Conservation (phyloP, 2,329 filamentous ascomycete genomes). For the Lomentospora prolificans region DNA sequence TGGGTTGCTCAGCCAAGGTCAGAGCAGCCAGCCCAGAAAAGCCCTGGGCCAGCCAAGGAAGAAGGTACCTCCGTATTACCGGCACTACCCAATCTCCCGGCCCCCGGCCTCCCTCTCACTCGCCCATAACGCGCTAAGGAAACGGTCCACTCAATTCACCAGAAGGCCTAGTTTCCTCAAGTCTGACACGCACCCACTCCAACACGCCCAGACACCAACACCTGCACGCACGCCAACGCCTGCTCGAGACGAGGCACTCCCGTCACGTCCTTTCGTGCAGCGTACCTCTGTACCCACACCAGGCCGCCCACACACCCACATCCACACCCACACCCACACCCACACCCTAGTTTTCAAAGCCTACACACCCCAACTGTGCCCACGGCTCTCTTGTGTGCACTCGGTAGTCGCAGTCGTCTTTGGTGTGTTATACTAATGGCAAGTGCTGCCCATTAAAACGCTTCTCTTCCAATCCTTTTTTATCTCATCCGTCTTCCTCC, state of each 20-base stretch:
- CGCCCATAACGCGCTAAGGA: constrained; percentile 6
- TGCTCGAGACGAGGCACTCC: too few species aligned
- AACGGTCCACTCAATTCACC: constrained; percentile 4
- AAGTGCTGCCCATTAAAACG: constrained; percentile 30
- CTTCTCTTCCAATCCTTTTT: constrained; percentile 48
- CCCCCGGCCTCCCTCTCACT: background rate
- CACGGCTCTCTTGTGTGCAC: constrained; percentile 2
- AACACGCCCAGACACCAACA: constrained; percentile 7
- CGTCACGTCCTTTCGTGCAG: background rate
- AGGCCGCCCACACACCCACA: background rate
- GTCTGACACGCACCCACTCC: constrained; percentile 5
- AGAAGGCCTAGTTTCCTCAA: background rate
- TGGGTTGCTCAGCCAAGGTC: background rate
- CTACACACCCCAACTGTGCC: constrained; percentile 6
- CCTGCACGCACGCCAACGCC: background rate
- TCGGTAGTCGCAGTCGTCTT: background rate
- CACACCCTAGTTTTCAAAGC: background rate
- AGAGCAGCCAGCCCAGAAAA: constrained; percentile 1
- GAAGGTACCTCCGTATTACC: constrained; percentile 1
- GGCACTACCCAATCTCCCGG: constrained; percentile 7
- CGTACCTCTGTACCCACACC: background rate
- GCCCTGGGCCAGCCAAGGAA: background rate
- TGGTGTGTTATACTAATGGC: constrained; percentile 2
- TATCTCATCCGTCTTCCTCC: constrained; percentile 43
- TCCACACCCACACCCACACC: constrained; percentile 3